Conservation (phyloP, 2,329 filamentous ascomycete species). For the Fusarium cicatricum region DNA sequence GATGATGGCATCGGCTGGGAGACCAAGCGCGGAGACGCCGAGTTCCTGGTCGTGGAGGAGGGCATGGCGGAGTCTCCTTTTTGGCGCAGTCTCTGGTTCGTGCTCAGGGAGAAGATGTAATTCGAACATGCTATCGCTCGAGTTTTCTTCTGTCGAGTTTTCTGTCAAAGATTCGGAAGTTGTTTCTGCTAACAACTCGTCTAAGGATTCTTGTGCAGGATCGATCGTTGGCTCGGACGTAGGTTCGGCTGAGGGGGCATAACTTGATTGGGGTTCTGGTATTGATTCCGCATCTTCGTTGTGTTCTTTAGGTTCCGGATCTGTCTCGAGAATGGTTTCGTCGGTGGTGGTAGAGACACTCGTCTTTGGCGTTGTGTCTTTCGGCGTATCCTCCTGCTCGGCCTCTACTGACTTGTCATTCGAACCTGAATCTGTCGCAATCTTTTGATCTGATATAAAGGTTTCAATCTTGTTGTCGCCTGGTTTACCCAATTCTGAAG, state of each 20-base stretch:
- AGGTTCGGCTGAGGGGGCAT: background rate
- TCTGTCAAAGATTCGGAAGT: background rate
- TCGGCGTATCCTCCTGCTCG: background rate
- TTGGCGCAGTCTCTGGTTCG: background rate
- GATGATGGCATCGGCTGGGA: constrained; percentile 56
- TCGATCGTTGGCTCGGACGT: background rate
- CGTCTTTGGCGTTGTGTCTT: background rate
- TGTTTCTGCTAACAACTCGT: background rate
- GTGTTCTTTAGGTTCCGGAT: background rate
- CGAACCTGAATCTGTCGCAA: background rate
- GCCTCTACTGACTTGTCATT: background rate
- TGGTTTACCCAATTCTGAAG: constrained; percentile 34
- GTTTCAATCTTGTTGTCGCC: constrained; percentile 40
- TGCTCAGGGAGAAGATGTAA: constrained; percentile 12
- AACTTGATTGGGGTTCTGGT: background rate
- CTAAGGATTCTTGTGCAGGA: background rate
- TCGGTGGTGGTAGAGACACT: background rate
- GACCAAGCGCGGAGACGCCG: constrained; percentile 47
- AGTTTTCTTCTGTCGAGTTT: background rate
- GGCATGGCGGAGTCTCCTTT: constrained; percentile 32
- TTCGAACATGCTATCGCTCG: background rate
- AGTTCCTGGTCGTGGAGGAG: constrained; percentile 44
- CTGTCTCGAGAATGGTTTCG: constrained; percentile 1
- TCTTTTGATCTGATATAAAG: constrained; percentile 21
- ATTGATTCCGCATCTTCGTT: background rate